Base-by-base conservation (phyloP, 768 basidiomycete species). In the Termitomyces sp. region DNA sequence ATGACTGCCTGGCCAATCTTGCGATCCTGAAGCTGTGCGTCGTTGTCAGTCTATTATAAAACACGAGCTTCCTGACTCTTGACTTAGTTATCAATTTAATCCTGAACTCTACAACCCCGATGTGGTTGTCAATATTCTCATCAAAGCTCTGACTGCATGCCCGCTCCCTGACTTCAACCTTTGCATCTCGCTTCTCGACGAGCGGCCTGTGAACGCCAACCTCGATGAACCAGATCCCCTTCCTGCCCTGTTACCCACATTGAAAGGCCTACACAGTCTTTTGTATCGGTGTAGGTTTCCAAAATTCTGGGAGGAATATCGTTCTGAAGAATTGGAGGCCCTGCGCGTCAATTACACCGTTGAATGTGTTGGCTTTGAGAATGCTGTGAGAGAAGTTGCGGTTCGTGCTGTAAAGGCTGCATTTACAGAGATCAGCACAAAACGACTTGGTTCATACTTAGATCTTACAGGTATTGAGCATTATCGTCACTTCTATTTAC, bases 111-210 rank as follows among this genome's bases (percentile, higher is more conserved):
- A 91, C 73, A 96, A 96, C 73, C 84, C 92, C 2, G 93, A 96
- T 68, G 90, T 95, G 22, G 90, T 94, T 64, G 80, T 95, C 71
- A 92, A 97, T 76, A 91, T 98, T 72, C 90, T 99, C 68, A 82
- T 95, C 70, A 95, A 95, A 77, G 81, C 94, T 28, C 81, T 97
- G 57, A 87, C 91, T 41, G 84, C 91, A 1, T 80, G 87, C 50
- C 92, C 94, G 35, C 81, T 88, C 46, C 91, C 95, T 56, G 96
- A 99, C 70, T 99, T 96, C 76, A 89, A 91, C 66, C 89, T 98
- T 62, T 95, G 91, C 66, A 83, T 96, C 63, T 91, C 95, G 49
- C 82, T 99, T n/a, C 78, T 95, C 40, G 90, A 93, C 59, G 92
- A 94, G 63, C 82, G 86, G 48, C 70, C 79, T 18, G 66, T 72